Evolutionary conservation across 495 filamentous ascomycete genomes (phyloP), one percentile per base, ranked within the genome.

Genomic region (Daldinia vernicosa): DNA sequence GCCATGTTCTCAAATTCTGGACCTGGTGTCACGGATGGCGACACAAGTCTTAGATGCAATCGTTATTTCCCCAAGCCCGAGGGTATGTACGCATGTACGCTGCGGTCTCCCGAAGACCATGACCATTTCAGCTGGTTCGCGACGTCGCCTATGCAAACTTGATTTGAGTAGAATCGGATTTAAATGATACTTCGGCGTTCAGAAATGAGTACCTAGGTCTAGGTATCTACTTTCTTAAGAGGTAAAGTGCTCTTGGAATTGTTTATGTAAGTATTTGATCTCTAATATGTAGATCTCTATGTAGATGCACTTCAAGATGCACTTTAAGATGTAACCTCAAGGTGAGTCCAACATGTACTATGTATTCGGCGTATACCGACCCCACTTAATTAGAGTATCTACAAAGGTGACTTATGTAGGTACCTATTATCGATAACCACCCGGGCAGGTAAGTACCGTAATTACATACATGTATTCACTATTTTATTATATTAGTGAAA

Each of bases 1-100:
- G 82, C 75, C 82, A 85, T 84, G 52, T 52, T 63, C 39, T 27
- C 53, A 14, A 33, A 40, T 37, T 60, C 60, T 60, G n/a, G n/a
- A n/a, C n/a, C n/a, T n/a, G 22, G 60, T 67, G 64, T 50, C 28
- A 72, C 64, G 32, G 32, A 45, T 27, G 65, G 70, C 69, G 28
- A 67, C 69, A 72, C 69, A 72, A 17, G 69, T 64, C 69, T 72
- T 59, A 72, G 69, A 67, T 64, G 47, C 60, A 60, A 60, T 60
- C 43, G 58, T 50, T 56, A 51, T 27, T 70, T 56, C 62, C 67
- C 67, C 52, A 24, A 71, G 30, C 30, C 61, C 56, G 22, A 55
- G 55, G 50, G 14, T 32, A 30, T 47, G 43, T 47, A 35, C 33
- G 50, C 50, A 32, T 45, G 67, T 27, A 26, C n/a, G 56, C 40